Percentiles rank a stretch among this genome's conserved stretches.
These are phyloP conservation scores for Spirogloea muscicola DNA, from an alignment of 139 green algal genomes.

Conservation along the genomic window DNA sequence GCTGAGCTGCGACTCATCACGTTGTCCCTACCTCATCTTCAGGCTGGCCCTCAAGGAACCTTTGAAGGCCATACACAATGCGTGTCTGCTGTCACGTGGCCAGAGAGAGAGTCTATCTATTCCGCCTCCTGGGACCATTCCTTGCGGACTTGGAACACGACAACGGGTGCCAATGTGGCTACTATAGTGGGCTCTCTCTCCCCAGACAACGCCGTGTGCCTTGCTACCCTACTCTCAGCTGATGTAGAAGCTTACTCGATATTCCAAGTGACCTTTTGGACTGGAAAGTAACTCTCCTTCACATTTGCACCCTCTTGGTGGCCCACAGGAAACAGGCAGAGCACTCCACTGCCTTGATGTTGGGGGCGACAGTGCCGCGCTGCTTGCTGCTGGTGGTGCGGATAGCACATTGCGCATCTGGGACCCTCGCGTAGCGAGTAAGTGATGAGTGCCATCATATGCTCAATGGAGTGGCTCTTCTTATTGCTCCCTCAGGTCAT, in stretches of 20 bases:
- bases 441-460: no score
- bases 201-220: no score
- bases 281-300: conserved; percentile 7
- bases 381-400: conserved; percentile 25
- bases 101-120: conserved; percentile 24
- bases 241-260: no score
- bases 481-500: neutral
- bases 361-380: conserved; percentile 2
- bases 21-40: no score
- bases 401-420: conserved; percentile 40
- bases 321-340: conserved; percentile 9
- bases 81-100: conserved; percentile 42
- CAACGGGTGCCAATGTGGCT: conserved; percentile 23
- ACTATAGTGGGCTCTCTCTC: no score
- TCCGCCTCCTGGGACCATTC: conserved; percentile 50
- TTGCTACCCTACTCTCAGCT: conserved; percentile 1
- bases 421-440: conserved; percentile 22
- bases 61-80: conserved; percentile 47
- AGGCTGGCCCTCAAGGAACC: conserved; percentile 1
- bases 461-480: neutral
- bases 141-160: conserved; percentile 30
- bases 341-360: conserved; percentile 6
- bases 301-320: neutral
- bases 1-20: neutral
- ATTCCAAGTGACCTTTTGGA: no score